phyloP scores from a whole-genome alignment of 129 eudicot species.

The Tagetes erecta region DNA sequence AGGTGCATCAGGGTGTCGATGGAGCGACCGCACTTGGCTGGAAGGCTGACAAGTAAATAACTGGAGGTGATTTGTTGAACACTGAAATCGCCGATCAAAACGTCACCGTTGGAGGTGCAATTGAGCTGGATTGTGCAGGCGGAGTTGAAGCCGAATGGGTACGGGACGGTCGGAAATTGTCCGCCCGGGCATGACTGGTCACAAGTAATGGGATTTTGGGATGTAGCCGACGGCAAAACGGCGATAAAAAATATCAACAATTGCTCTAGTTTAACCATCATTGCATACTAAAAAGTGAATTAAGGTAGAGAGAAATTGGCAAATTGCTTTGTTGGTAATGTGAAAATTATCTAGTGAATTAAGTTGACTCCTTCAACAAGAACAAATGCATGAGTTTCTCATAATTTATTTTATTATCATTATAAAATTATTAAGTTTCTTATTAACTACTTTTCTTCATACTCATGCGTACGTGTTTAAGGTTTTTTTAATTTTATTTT shows the following conservation, averaged over 20 bases:
- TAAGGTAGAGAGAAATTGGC: too few relatives aligned
- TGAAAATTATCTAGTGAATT: too few relatives aligned
- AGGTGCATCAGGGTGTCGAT: background rate
- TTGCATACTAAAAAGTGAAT: too few relatives aligned
- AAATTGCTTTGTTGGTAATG: too few relatives aligned
- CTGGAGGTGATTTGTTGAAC: background rate
- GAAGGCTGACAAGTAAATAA: background rate
- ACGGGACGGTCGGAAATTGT: background rate
- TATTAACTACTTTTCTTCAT: too few relatives aligned
- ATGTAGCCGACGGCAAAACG: background rate
- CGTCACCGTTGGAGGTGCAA: slow-evolving; percentile 1
- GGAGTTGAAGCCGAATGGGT: slow-evolving; percentile 2
- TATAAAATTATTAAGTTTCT: too few relatives aligned
- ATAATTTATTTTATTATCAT: too few relatives aligned
- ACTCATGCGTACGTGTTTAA: too few relatives aligned
- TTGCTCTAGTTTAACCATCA: background rate
- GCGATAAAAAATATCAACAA: background rate
- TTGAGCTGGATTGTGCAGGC: slow-evolving; percentile 16
- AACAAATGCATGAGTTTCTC: too few relatives aligned
- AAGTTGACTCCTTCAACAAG: too few relatives aligned
- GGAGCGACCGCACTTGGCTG: background rate
- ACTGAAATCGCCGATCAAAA: slow-evolving; percentile 1
- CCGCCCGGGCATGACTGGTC: background rate
- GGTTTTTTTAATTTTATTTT: too few relatives aligned
- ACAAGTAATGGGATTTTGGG: background rate